Conservation (phyloP, 1,139 yeast species). For the Suhomyces atakaporum region DNA sequence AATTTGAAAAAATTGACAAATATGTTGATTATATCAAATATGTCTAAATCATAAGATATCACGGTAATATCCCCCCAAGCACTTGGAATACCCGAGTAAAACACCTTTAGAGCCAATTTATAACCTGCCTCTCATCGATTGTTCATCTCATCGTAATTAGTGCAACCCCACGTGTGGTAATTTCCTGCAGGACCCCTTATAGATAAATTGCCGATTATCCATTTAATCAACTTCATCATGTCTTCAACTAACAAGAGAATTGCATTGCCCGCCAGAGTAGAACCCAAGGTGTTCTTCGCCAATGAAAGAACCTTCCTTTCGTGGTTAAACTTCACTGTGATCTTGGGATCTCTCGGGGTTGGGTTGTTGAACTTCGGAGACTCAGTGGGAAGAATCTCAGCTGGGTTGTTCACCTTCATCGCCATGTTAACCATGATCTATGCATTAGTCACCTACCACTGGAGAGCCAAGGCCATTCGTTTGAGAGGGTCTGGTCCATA, state of each 20-base stretch:
- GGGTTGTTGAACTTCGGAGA: constrained; percentile 97
- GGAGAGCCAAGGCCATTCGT: constrained; percentile 99
- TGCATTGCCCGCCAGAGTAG: constrained; percentile 96
- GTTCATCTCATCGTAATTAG: background rate
- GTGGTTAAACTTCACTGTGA: constrained; percentile 97
- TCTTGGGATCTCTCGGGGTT: constrained; percentile 93
- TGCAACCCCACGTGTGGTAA: constrained; percentile 9
- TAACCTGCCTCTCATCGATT: background rate
- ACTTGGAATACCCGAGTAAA: too few relatives aligned
- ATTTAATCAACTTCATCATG: constrained; percentile 10
- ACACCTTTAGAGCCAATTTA: too few relatives aligned
- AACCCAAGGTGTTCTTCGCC: constrained; percentile 98
- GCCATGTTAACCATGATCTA: constrained; percentile 98
- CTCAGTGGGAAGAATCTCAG: constrained; percentile 85
- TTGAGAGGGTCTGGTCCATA: constrained; percentile 97
- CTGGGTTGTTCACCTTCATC: constrained; percentile 88
- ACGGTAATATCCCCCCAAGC: too few relatives aligned
- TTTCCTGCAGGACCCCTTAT: constrained; percentile 1
- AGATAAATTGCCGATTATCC: constrained; percentile 5
- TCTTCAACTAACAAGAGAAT: constrained; percentile 62
- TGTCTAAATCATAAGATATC: too few relatives aligned
- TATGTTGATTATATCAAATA: too few relatives aligned
- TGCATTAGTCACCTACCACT: constrained; percentile 93
- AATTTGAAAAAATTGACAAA: too few relatives aligned
- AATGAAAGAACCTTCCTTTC: constrained; percentile 97